Evolutionary conservation across 2,329 filamentous ascomycete species (phyloP).

Genomic region (Trichoderma lentiforme): DNA sequence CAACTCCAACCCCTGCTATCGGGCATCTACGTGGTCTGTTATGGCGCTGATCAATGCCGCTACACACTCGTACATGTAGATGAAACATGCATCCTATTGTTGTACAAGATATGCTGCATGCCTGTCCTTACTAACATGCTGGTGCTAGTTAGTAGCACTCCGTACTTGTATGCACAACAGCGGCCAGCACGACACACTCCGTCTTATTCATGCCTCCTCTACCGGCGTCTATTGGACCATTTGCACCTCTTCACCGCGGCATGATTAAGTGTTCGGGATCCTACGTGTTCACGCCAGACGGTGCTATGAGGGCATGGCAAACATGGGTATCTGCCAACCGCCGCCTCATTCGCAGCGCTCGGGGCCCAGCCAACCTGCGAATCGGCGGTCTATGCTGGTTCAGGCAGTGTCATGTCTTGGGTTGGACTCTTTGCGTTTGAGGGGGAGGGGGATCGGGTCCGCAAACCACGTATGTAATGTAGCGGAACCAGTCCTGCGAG

Average conservation of each 20-base stretch:
- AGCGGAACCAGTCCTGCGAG: conserved; percentile 9
- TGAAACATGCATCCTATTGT: conserved; percentile 14
- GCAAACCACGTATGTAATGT: conserved; percentile 7
- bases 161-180: background rate
- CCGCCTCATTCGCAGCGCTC: conserved; percentile 3
- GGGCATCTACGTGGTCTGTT: background rate
- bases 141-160: background rate
- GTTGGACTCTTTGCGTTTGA: background rate
- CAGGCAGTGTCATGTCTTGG: background rate
- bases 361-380: background rate
- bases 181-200: background rate
- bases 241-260: background rate
- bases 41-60: background rate
- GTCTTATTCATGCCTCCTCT: background rate
- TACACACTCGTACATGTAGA: background rate
- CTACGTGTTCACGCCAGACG: conserved; percentile 16
- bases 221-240: background rate
- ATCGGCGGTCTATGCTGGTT: background rate
- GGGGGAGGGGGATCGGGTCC: background rate
- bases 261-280: background rate
- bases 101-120: conserved; percentile 13
- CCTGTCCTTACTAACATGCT: background rate
- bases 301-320: background rate
- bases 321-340: background rate
- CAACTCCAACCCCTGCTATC: background rate